Percentiles rank a stretch among this genome's conserved stretches.
Conservation (phyloP, 2,329 filamentous ascomycete genomes). For the Aspergillus ustus region DNA sequence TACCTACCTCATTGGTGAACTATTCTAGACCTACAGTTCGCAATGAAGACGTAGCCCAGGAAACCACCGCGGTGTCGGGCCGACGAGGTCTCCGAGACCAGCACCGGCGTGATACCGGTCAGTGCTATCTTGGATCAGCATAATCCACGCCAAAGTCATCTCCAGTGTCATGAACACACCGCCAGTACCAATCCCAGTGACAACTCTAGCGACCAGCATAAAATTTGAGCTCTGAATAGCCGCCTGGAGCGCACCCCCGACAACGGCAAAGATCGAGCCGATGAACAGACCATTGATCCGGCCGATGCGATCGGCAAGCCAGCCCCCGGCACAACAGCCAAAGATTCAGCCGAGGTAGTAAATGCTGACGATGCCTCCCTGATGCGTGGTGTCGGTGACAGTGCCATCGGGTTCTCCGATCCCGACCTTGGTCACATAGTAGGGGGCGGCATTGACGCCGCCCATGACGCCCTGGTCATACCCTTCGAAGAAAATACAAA, state of each 20-base stretch:
- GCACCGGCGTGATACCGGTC: conserved; percentile 56
- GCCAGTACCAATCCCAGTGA: conserved; percentile 59
- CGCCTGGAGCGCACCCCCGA: conserved; percentile 56
- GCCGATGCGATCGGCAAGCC: conserved; percentile 59
- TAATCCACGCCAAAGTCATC: background rate
- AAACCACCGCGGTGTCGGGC: conserved; percentile 53
- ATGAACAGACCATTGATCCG: conserved; percentile 57
- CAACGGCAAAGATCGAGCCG: conserved; percentile 53
- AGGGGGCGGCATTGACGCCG: conserved; percentile 50
- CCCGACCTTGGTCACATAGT: conserved; percentile 46
- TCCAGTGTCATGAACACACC: conserved; percentile 31
- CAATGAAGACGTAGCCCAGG: conserved; percentile 57
- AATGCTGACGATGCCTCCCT: conserved; percentile 58
- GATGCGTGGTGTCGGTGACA: conserved; percentile 54
- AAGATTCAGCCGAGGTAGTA: conserved; percentile 59
- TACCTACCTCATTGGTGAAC: no score
- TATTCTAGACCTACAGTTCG: conserved; percentile 47
- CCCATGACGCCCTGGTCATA: conserved; percentile 63
- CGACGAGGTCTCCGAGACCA: conserved; percentile 55
- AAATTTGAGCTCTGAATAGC: conserved; percentile 52
- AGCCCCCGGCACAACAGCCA: conserved; percentile 56
- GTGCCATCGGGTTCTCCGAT: conserved; percentile 53
- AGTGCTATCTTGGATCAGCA: conserved; percentile 33
- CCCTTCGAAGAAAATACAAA: conserved; percentile 48
- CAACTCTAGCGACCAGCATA: conserved; percentile 55